Evolutionary conservation across 2,329 filamentous ascomycete species (phyloP).

Genomic region (Purpureocillium takamizusanense): DNA sequence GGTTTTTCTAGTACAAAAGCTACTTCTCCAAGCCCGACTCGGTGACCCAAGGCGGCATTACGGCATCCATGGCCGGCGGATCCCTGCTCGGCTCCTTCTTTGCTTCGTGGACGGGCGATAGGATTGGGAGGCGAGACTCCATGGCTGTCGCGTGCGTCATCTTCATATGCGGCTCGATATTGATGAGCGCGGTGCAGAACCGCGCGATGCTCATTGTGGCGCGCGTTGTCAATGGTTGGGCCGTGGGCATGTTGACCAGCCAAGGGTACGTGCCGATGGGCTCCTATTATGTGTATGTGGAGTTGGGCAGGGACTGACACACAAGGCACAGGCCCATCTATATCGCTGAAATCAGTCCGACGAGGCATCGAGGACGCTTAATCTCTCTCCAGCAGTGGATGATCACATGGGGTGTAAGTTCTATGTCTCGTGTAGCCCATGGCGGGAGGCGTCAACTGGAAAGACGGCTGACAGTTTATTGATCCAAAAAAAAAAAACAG

Average conservation of each 20-base stretch:
- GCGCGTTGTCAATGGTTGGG: slow-evolving; percentile 52
- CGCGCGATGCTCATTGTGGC: slow-evolving; percentile 32
- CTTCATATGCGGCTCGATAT: slow-evolving; percentile 10
- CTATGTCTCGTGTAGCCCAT: no score
- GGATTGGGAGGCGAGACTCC: slow-evolving; percentile 25
- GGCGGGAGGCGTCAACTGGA: no score
- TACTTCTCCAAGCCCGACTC: slow-evolving; percentile 37
- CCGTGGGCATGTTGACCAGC: slow-evolving; percentile 56
- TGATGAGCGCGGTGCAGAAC: slow-evolving; percentile 12
- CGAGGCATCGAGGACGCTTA: slow-evolving; percentile 44
- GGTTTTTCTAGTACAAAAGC: slow-evolving; percentile 31
- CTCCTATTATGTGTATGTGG: not conserved
- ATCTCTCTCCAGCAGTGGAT: slow-evolving; percentile 54
- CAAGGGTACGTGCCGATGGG: not conserved
- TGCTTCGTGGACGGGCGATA: slow-evolving; percentile 32
- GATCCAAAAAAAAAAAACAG: not conserved
- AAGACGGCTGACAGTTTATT: no score
- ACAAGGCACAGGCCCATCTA: slow-evolving; percentile 40
- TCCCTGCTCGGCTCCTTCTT: slow-evolving; percentile 31
- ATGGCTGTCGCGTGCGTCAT: slow-evolving; percentile 13
- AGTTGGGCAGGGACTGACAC: not conserved
- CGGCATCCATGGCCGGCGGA: slow-evolving; percentile 33
- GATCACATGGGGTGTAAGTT: slow-evolving; percentile 19
- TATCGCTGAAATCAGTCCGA: slow-evolving; percentile 46
- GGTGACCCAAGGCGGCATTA: slow-evolving; percentile 33